Conservation (phyloP, 2,329 filamentous ascomycete species). For the Phialocephala sp. region DNA sequence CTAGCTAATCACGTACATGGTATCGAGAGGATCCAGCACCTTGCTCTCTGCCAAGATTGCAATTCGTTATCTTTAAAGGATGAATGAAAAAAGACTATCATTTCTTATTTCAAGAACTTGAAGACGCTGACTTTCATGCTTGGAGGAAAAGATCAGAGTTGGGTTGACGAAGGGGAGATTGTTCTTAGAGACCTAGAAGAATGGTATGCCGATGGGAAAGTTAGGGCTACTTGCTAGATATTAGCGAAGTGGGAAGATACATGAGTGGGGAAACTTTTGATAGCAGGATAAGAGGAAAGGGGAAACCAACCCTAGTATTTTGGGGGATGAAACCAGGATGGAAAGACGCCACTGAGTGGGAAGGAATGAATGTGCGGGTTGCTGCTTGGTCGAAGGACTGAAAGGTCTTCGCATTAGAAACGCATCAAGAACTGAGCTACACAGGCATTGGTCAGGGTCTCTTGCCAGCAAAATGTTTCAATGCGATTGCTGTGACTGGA, state of each 20-base stretch:
- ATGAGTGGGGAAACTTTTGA: background rate
- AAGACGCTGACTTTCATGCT: background rate
- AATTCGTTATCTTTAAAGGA: background rate
- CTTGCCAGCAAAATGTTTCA: background rate
- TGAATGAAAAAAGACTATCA: background rate
- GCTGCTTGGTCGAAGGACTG: background rate
- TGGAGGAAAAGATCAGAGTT: background rate
- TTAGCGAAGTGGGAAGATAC: background rate
- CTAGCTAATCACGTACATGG: background rate
- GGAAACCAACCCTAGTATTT: background rate
- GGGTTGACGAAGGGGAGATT: background rate
- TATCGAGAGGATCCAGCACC: background rate
- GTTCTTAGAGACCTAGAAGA: background rate
- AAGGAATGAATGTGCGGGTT: background rate
- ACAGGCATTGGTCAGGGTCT: background rate
- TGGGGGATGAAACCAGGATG: conserved; percentile 6
- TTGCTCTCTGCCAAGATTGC: background rate
- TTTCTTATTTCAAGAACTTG: background rate
- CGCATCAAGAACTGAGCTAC: background rate
- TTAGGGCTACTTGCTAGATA: background rate
- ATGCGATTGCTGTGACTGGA: background rate
- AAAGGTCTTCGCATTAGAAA: background rate
- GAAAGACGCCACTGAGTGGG: background rate
- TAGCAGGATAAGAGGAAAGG: background rate
- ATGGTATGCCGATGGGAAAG: background rate